Conservation (phyloP, 2,329 filamentous ascomycete species). For the Colletotrichum costaricense region DNA sequence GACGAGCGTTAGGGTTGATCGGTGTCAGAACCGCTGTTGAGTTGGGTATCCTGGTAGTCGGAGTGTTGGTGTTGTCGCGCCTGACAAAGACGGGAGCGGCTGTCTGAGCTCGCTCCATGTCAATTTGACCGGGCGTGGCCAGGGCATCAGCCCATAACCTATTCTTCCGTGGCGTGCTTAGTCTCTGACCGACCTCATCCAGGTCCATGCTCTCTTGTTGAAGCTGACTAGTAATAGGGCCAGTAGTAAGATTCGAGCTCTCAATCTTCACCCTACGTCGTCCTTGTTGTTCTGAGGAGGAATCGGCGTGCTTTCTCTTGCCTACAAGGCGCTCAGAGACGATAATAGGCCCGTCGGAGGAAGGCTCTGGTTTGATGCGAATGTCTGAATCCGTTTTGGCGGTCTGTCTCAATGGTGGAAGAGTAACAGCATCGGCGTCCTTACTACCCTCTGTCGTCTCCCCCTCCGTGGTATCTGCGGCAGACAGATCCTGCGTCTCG, state of each 20-base stretch:
- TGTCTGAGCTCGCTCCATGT: background rate
- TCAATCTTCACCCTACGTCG: slow-evolving; percentile 57
- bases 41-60: slow-evolving; percentile 37
- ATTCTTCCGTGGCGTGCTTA: slow-evolving; percentile 55
- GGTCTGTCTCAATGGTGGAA: slow-evolving; percentile 18
- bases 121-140: background rate
- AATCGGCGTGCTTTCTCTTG: slow-evolving; percentile 54
- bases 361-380: slow-evolving; percentile 60
- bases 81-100: slow-evolving; percentile 20
- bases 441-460: slow-evolving; percentile 17
- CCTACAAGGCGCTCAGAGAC: slow-evolving; percentile 61
- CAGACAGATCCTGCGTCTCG: background rate
- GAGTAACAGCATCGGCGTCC: slow-evolving; percentile 11
- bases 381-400: slow-evolving; percentile 6
- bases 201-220: slow-evolving; percentile 70
- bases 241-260: slow-evolving; percentile 42
- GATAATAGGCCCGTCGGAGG: slow-evolving; percentile 63
- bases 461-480: background rate
- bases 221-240: slow-evolving; percentile 41
- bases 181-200: slow-evolving; percentile 59
- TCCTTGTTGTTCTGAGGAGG: slow-evolving; percentile 36
- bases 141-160: background rate
- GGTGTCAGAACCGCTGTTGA: slow-evolving; percentile 49
- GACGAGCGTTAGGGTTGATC: slow-evolving; percentile 48
- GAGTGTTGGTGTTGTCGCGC: slow-evolving; percentile 26